phyloP scores from a whole-genome alignment of 1,139 yeast genomes.

The Suhomyces terraborum region DNA sequence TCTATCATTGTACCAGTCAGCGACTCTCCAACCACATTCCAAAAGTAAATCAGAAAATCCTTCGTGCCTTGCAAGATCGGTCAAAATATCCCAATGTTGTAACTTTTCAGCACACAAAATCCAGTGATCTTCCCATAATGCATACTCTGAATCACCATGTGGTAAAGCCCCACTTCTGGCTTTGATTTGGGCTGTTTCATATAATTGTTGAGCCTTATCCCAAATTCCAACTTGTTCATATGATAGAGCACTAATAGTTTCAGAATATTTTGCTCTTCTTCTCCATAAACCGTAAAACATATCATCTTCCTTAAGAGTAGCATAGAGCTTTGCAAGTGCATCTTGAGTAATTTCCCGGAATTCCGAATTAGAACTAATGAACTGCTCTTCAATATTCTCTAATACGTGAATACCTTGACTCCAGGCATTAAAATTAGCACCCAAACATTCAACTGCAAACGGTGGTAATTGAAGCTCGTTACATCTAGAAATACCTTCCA shows the following conservation, averaged over 20 bases:
- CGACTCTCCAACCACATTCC: constrained; percentile 99
- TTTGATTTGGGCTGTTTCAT: constrained; percentile 96
- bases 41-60: constrained; percentile 90
- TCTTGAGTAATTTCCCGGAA: constrained; percentile 87
- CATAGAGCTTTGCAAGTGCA: constrained; percentile 86
- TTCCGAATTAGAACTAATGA: constrained; percentile 67
- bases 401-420: constrained; percentile 80
- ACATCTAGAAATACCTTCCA: constrained; percentile 79
- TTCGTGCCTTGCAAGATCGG: constrained; percentile 96
- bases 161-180: constrained; percentile 96
- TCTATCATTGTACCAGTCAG: constrained; percentile 96
- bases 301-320: constrained; percentile 89
- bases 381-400: constrained; percentile 71
- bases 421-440: constrained; percentile 89
- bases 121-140: constrained; percentile 99
- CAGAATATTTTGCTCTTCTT: constrained; percentile 89
- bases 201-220: constrained; percentile 91
- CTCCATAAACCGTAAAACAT: constrained; percentile 99
- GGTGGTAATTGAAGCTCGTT: constrained; percentile 87
- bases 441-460: constrained; percentile 86
- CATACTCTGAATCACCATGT: constrained; percentile 92
- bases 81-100: constrained; percentile 97
- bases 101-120: constrained; percentile 93
- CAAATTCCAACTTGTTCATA: constrained; percentile 95
- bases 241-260: constrained; percentile 89